Conservation (phyloP, 1,284 basidiomycete genomes). For the Ganoderma leucocontextum region DNA sequence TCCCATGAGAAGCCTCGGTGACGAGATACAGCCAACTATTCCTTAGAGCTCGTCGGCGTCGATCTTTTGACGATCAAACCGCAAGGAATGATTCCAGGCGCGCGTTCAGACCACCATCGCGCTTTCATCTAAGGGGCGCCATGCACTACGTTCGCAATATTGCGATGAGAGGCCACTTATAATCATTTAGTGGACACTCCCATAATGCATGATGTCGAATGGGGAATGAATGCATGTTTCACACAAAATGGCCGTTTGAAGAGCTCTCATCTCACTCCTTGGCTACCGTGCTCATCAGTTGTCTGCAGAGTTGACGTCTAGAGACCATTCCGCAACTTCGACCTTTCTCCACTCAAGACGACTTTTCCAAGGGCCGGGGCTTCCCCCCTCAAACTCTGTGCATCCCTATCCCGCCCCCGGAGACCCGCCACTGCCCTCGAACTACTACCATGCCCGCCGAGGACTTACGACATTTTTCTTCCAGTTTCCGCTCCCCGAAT, state of each 20-base stretch:
- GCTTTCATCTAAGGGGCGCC: too few relatives aligned
- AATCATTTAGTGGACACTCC: background rate
- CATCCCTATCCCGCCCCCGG: constrained; percentile 61
- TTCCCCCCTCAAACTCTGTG: constrained; percentile 83
- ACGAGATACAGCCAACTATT: background rate
- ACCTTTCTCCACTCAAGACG: constrained; percentile 74
- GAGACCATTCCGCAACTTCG: constrained; percentile 79
- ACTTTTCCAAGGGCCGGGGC: constrained; percentile 79
- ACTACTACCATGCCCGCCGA: constrained; percentile 72
- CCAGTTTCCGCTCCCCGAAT: constrained; percentile 67
- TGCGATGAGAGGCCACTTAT: too few relatives aligned
- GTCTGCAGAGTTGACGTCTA: constrained; percentile 70
- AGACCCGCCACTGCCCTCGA: constrained; percentile 63
- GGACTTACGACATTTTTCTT: constrained; percentile 81
- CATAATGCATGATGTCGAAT: background rate
- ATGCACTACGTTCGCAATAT: too few relatives aligned
- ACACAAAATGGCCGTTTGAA: too few relatives aligned
- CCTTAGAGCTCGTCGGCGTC: background rate
- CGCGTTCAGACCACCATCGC: background rate
- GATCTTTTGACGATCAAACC: background rate
- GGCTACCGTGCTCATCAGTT: background rate
- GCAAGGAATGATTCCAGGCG: background rate
- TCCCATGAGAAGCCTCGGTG: constrained; percentile 3
- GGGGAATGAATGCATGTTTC: background rate
- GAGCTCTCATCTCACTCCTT: background rate